A percentile compares a stretch with the other conserved stretches of the same genome.
Conservation (phyloP, 2,329 filamentous ascomycete genomes). For the Alternaria sp. region DNA sequence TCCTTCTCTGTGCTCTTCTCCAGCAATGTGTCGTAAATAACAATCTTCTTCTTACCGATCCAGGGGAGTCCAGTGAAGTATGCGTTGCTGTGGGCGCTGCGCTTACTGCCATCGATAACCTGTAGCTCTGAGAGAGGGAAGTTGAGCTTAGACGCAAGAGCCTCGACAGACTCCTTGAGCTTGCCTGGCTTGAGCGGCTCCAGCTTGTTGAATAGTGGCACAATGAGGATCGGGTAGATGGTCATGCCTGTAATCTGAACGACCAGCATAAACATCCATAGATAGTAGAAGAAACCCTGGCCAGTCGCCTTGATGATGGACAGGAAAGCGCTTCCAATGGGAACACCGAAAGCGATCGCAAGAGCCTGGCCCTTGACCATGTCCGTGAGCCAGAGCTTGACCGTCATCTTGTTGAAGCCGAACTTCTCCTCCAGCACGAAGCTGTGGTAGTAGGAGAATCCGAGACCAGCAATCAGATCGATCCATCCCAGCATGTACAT, state of each 20-base stretch:
- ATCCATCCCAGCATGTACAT: constrained; percentile 86
- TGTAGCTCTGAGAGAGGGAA: constrained; percentile 94
- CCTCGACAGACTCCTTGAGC: constrained; percentile 88
- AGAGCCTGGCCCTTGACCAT: constrained; percentile 91
- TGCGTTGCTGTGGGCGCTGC: constrained; percentile 86
- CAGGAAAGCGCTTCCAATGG: constrained; percentile 90
- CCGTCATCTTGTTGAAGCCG: constrained; percentile 98
- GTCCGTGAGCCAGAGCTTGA: constrained; percentile 86
- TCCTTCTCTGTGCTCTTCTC: constrained; percentile 93
- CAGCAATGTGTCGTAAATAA: constrained; percentile 97
- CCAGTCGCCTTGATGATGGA: constrained; percentile 95
- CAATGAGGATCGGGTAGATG: constrained; percentile 91
- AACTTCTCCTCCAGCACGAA: constrained; percentile 97
- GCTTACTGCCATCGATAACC: constrained; percentile 92
- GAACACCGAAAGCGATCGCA: constrained; percentile 79
- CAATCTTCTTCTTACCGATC: constrained; percentile 93
- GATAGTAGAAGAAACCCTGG: constrained; percentile 95
- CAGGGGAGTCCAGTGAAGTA: constrained; percentile 98
- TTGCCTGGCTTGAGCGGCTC: constrained; percentile 87
- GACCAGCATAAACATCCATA: constrained; percentile 90
- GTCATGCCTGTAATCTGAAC: constrained; percentile 96
- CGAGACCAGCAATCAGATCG: constrained; percentile 80
- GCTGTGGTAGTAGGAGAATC: constrained; percentile 87
- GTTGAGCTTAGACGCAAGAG: constrained; percentile 79
- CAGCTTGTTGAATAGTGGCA: constrained; percentile 97